Evolutionary conservation across 148 eudicot genomes (phyloP).

Genomic region (Beta vulgaris): DNA sequence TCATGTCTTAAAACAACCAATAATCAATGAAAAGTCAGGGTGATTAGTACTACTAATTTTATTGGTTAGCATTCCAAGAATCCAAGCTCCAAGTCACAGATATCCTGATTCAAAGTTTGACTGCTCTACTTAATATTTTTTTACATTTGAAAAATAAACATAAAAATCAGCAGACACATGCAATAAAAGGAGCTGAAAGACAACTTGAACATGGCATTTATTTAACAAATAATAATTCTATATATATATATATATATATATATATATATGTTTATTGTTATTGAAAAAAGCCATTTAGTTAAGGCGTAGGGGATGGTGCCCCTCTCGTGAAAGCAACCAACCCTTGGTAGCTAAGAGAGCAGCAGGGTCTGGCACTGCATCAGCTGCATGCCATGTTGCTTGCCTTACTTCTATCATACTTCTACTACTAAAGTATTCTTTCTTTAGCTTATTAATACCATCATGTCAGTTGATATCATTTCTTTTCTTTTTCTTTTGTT

Average conservation of each 20-base stretch:
- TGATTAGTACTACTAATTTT: neutral
- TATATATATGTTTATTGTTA: too few relatives aligned
- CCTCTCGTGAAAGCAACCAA: conserved; percentile 15
- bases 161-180: neutral
- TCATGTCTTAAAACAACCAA: neutral
- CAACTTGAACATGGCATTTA: neutral
- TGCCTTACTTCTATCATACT: conserved; percentile 1
- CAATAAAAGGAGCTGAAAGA: conserved; percentile 14
- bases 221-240: neutral
- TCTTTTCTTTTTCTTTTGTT: neutral
- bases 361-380: neutral
- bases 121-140: neutral
- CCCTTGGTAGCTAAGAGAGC: neutral
- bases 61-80: conserved; percentile 11
- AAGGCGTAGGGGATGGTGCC: conserved; percentile 3
- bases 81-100: conserved; percentile 16
- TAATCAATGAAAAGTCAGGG: neutral
- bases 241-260: too few relatives aligned
- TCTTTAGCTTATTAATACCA: neutral
- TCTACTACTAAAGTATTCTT: neutral
- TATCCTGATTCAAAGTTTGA: conserved; percentile 13
- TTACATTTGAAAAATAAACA: neutral
- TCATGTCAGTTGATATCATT: conserved; percentile 1
- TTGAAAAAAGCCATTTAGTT: neutral
- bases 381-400: conserved; percentile 15